Percentiles rank a stretch among this genome's conserved stretches.
phyloP scores from a whole-genome alignment of 495 filamentous ascomycete species.

The Neurospora pannonica region DNA sequence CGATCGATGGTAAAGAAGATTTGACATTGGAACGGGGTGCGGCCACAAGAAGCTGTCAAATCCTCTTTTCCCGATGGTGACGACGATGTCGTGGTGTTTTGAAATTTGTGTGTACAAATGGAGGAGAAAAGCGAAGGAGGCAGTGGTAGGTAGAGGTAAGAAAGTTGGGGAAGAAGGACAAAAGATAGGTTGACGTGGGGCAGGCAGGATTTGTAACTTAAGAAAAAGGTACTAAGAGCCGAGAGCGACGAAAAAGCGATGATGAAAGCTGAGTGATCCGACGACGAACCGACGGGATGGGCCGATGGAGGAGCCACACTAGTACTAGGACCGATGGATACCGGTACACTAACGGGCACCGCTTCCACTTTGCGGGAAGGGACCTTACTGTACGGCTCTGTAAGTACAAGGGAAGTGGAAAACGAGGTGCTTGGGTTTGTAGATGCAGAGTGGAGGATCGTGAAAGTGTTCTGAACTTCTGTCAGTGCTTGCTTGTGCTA shows the following conservation, averaged over 20 bases:
- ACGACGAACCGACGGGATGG: background rate
- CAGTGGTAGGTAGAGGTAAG: conserved; percentile 1
- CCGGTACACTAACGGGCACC: background rate
- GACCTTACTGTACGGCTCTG: background rate
- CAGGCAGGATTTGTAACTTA: background rate
- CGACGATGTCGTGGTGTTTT: background rate
- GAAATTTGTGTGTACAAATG: background rate
- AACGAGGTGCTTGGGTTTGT: background rate
- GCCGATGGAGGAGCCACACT: background rate
- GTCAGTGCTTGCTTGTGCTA: background rate
- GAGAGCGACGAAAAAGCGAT: background rate
- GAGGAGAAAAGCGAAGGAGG: background rate
- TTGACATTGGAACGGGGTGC: conserved; percentile 10
- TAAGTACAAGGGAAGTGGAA: background rate
- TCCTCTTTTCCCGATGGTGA: background rate
- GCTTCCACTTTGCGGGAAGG: background rate
- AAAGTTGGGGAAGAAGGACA: background rate
- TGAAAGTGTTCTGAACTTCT: background rate
- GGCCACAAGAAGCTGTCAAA: conserved; percentile 4
- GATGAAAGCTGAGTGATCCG: background rate
- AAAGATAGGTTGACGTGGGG: conserved; percentile 4
- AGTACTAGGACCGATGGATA: background rate
- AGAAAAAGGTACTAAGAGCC: background rate
- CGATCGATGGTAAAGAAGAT: conserved; percentile 6
- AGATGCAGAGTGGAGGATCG: background rate